Conservation (phyloP, 495 filamentous ascomycete genomes). For the Peziza echinospora region DNA sequence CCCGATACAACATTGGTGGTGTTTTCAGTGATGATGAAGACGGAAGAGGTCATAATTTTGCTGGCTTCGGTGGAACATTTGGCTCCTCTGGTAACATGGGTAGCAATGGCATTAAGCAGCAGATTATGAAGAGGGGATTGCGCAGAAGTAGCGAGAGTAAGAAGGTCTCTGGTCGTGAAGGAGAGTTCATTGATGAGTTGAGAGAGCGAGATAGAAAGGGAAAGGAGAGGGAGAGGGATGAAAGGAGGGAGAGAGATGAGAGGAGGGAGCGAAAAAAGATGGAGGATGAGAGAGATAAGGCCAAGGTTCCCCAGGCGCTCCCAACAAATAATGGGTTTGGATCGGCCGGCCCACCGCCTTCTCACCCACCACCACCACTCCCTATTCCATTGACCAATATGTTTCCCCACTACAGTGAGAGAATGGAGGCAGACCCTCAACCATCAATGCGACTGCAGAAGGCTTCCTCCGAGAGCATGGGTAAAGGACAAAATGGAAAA, state of each 20-base stretch:
- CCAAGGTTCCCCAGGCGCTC: no score
- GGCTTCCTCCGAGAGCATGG: no score
- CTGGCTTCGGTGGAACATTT: neutral
- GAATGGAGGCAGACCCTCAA: no score
- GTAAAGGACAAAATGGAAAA: no score
- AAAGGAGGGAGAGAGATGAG: constrained; percentile 4
- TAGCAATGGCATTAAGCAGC: neutral
- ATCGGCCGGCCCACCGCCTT: no score
- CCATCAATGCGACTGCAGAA: no score
- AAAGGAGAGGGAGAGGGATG: constrained; percentile 2
- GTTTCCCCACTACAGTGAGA: no score
- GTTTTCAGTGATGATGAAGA: neutral
- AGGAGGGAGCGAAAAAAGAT: constrained; percentile 4
- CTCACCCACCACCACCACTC: no score
- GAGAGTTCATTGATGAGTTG: neutral
- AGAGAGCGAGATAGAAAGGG: constrained; percentile 1
- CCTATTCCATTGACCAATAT: no score
- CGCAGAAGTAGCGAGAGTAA: neutral
- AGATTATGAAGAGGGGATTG: neutral
- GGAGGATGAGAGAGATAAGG: neutral
- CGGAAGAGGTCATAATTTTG: neutral
- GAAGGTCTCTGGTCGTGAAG: neutral
- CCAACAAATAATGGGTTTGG: no score
- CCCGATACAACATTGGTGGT: neutral
- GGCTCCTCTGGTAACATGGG: no score